phyloP scores from a whole-genome alignment of 306 rosid genomes.

The barrel medic (Medicago truncatula) region DNA sequence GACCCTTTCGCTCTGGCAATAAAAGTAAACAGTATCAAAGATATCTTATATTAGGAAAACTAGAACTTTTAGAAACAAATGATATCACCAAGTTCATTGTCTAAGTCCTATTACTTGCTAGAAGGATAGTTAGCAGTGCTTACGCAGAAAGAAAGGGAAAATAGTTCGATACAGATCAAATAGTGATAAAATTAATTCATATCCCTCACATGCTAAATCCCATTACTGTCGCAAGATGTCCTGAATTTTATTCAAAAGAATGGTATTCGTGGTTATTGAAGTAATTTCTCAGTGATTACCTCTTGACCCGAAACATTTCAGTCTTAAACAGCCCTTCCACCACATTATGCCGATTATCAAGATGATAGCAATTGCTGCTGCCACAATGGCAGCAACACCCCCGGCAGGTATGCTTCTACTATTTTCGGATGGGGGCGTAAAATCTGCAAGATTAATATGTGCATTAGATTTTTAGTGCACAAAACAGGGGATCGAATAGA shows the following conservation, averaged over 20 bases:
- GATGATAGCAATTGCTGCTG: constrained; percentile 35
- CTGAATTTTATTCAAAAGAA: constrained; percentile 4
- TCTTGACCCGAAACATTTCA: constrained; percentile 32
- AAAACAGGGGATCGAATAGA: background rate
- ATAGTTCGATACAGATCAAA: background rate
- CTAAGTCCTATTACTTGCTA: background rate
- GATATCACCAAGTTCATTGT: constrained; percentile 13
- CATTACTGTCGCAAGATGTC: background rate
- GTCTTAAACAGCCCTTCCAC: constrained; percentile 46
- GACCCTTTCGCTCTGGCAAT: constrained; percentile 50
- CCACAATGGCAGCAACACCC: constrained; percentile 54
- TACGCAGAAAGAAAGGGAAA: background rate
- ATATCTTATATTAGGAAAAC: background rate
- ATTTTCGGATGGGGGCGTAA: constrained; percentile 38
- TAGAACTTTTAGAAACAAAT: background rate
- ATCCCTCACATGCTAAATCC: background rate
- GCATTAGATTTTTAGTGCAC: background rate
- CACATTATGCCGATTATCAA: constrained; percentile 43
- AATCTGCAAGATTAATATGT: constrained; percentile 39
- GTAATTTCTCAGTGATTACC: constrained; percentile 42
- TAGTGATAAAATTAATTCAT: background rate
- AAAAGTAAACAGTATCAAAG: constrained; percentile 13
- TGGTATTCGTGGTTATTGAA: background rate
- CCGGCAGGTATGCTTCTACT: constrained; percentile 31
- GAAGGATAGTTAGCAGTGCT: background rate